Conservation (phyloP, 2,329 filamentous ascomycete genomes). For the Arthroderma uncinatum region DNA sequence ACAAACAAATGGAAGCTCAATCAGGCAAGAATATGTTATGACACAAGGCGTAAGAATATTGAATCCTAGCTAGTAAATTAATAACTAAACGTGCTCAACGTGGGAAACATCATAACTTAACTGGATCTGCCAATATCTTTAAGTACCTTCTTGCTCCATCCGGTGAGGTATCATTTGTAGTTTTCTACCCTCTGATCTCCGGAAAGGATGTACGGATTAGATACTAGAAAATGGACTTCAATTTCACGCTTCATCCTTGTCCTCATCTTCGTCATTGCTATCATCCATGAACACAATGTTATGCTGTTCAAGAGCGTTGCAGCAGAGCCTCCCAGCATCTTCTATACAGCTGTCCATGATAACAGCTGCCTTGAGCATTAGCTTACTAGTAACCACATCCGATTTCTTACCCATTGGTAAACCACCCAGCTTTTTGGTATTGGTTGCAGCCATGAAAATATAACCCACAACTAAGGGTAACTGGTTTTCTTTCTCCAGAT, state of each 20-base stretch:
- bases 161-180: too few relatives aligned
- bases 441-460: constrained; percentile 27
- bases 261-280: neutral
- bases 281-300: neutral
- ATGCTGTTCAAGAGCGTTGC: neutral
- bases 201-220: too few relatives aligned
- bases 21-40: too few relatives aligned
- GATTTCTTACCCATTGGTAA: neutral
- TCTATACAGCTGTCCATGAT: neutral
- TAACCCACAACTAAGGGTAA: constrained; percentile 35
- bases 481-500: constrained; percentile 31
- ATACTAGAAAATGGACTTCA: neutral
- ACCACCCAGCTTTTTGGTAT: constrained; percentile 1
- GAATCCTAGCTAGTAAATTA: too few relatives aligned
- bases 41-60: too few relatives aligned
- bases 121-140: too few relatives aligned
- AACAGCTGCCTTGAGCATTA: neutral
- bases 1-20: too few relatives aligned
- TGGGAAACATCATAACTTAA: too few relatives aligned
- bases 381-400: neutral
- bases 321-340: neutral
- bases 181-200: too few relatives aligned
- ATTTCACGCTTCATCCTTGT: neutral
- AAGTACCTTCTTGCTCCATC: too few relatives aligned
- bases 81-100: too few relatives aligned